These are phyloP conservation scores for Keqinozyma sinolaborantium DNA, from an alignment of 1,139 yeast species.

Conservation along the genomic window DNA sequence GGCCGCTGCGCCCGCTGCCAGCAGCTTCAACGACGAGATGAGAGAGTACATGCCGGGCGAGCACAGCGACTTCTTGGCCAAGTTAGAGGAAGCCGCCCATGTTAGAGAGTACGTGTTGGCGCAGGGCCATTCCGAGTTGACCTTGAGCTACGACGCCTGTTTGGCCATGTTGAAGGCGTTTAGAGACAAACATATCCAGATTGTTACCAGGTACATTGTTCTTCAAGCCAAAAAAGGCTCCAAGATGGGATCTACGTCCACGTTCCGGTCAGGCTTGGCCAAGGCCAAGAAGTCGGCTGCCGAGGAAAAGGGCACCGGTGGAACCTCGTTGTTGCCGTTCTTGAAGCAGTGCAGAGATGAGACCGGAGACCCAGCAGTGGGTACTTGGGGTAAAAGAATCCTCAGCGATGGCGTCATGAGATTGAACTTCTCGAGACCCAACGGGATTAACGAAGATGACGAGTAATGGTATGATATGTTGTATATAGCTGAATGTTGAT, in stretches of 20 bases:
- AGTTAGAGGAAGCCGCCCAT: constrained; percentile 52
- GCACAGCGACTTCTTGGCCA: constrained; percentile 70
- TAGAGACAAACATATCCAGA: constrained; percentile 90
- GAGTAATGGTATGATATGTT: neutral
- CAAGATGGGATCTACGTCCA: constrained; percentile 49
- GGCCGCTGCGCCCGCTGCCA: constrained; percentile 13
- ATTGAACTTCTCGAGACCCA: constrained; percentile 34
- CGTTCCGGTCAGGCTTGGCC: constrained; percentile 63
- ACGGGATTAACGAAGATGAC: constrained; percentile 28
- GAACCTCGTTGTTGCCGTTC: constrained; percentile 87
- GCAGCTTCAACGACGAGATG: constrained; percentile 80
- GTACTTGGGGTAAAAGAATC: constrained; percentile 80
- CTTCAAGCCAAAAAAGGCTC: constrained; percentile 64
- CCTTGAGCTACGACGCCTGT: constrained; percentile 82
- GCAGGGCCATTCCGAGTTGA: constrained; percentile 50
- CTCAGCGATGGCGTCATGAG: constrained; percentile 59
- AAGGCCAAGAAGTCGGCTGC: constrained; percentile 37
- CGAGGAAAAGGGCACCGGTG: constrained; percentile 85
- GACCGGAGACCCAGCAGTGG: constrained; percentile 90
- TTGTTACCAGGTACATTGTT: constrained; percentile 82
- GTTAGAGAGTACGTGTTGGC: constrained; percentile 61
- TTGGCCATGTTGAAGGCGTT: constrained; percentile 85
- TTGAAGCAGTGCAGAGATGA: constrained; percentile 94
- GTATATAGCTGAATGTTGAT: no score
- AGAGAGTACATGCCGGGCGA: constrained; percentile 83